Evolutionary conservation across 305 asterid species (phyloP), one percentile per base, ranked within the genome.

Genomic region (Lippia alba): DNA sequence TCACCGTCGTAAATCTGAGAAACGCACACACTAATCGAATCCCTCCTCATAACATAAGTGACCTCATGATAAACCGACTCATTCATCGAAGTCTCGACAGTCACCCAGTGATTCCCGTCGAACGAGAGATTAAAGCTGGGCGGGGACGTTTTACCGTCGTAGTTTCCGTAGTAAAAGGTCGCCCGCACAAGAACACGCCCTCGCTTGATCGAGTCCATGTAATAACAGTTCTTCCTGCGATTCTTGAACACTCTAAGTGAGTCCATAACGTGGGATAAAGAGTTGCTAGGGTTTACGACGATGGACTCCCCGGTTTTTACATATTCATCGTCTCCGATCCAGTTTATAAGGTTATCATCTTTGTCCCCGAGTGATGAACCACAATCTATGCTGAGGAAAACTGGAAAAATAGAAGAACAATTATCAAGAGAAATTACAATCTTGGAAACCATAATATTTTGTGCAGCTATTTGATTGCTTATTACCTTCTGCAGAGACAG

Each of bases 81-180:
- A 0, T 61, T 69, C 2, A 10, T 61, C 2, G 36, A 32, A 0
- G 86, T 82, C 66, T 58, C 50, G 1, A 91, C 90, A 0, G 62
- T 69, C 0, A 16, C 56, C 92, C 96, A 91, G 1, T 49, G 6
- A 64, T 87, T 84, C 41, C 92, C 96, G 12, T 87, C 92, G 14
- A 81, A 80, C 6, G 55, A 78, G 20, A 91, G 89, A 33, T 81
- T 81, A 40, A 91, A 91, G 0, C 82, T 55, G 0, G 97, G 97
- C 12, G 94, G 94, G 45, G 82, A 62, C 0, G 86, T 78, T 72
- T 75, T 85, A 10, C 60, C 61, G 61, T 89, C 97, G 48, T 91
- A 89, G 59, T 91, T 91, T 15, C 97, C 97, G n/a, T 91, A 91
- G 79, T 75, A 12, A 71, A 91, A 91, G 56, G 80, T 72, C 7